Evolutionary conservation across 164 flowering plant genomes (phyloP).

Genomic region (Tetrastigma voinierianum): DNA sequence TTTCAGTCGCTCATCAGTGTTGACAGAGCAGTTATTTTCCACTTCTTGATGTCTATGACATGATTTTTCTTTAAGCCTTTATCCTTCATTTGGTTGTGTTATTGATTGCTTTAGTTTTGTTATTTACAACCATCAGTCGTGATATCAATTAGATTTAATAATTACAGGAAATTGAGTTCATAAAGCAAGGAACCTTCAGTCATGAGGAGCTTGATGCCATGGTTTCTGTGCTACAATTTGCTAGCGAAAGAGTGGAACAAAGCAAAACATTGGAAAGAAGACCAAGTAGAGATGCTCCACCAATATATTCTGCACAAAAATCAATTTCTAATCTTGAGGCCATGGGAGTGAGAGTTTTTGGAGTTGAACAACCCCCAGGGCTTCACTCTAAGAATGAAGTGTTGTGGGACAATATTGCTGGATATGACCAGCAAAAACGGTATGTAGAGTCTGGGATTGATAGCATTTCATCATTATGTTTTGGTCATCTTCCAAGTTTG

Average conservation of each 20-base stretch:
- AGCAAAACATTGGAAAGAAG: constrained; percentile 37
- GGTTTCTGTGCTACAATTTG: constrained; percentile 64
- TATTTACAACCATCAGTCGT: constrained; percentile 1
- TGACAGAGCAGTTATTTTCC: constrained; percentile 59
- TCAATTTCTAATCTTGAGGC: constrained; percentile 66
- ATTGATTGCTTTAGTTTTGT: not conserved
- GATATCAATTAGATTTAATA: not conserved
- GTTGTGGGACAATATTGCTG: constrained; percentile 95
- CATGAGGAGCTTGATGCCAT: constrained; percentile 79
- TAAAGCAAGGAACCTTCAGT: constrained; percentile 78
- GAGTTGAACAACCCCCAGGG: constrained; percentile 44
- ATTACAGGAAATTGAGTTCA: constrained; percentile 90
- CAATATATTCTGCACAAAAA: constrained; percentile 44
- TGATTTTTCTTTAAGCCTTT: not conserved
- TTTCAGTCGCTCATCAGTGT: constrained; percentile 73
- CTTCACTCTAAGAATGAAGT: constrained; percentile 30
- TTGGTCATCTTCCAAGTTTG: too few relatives aligned
- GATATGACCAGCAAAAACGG: constrained; percentile 91
- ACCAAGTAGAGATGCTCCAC: constrained; percentile 35
- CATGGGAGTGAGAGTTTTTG: constrained; percentile 88
- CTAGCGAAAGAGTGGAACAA: constrained; percentile 38
- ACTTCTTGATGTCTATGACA: constrained; percentile 5
- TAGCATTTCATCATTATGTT: not conserved
- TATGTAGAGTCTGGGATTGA: constrained; percentile 21
- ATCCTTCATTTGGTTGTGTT: not conserved